These are phyloP conservation scores for Oryza meyeriana DNA, from an alignment of 176 grass and related monocot species.

Conservation along the genomic window DNA sequence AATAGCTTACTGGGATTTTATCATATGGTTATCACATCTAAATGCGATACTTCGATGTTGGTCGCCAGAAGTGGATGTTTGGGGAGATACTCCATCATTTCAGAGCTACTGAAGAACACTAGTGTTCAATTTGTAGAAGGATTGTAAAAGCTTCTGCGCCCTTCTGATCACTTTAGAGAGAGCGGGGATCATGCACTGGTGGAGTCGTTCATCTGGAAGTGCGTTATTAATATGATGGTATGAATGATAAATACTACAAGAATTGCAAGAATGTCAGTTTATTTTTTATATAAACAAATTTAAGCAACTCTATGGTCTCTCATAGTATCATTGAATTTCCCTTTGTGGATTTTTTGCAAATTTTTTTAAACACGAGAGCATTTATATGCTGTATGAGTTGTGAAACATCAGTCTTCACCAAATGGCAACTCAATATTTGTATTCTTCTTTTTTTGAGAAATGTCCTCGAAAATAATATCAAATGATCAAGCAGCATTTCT, in stretches of 20 bases:
- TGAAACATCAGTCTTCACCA: background rate
- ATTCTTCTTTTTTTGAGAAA: background rate
- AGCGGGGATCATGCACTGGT: slow-evolving; percentile 49
- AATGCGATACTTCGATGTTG: slow-evolving; percentile 27
- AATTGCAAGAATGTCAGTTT: background rate
- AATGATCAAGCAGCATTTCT: background rate
- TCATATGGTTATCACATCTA: slow-evolving; percentile 24
- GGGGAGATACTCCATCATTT: slow-evolving; percentile 93
- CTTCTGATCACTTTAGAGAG: slow-evolving; percentile 69
- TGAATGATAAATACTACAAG: slow-evolving; percentile 15
- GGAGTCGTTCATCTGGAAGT: slow-evolving; percentile 87
- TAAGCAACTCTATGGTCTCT: background rate
- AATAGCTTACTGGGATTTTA: background rate
- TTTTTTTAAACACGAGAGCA: background rate
- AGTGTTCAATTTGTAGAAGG: slow-evolving; percentile 83
- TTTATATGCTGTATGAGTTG: background rate
- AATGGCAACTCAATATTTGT: background rate
- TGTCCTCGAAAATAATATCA: background rate
- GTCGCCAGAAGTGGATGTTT: slow-evolving; percentile 88
- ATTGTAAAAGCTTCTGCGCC: slow-evolving; percentile 68
- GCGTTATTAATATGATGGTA: slow-evolving; percentile 98
- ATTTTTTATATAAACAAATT: background rate
- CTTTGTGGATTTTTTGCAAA: background rate
- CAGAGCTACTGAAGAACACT: slow-evolving; percentile 75
- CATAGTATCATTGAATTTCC: background rate